These are phyloP conservation scores for Cryptococcus neoformans DNA, from an alignment of 1,284 basidiomycete genomes.

Conservation along the genomic window DNA sequence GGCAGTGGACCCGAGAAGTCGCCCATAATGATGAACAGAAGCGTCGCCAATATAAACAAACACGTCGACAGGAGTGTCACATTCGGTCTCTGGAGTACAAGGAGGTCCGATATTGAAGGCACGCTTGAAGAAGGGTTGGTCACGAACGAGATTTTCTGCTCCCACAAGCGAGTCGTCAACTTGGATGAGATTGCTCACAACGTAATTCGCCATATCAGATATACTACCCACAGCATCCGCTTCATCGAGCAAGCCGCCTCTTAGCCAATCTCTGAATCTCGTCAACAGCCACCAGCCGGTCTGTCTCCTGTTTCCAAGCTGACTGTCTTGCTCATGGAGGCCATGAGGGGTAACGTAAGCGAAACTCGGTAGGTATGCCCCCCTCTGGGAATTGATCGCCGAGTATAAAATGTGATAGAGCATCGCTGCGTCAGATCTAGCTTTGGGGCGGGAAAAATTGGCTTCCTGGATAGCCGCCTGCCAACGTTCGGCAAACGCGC, in stretches of 20 bases:
- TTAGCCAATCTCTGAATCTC: constrained; percentile 39
- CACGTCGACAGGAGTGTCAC: constrained; percentile 10
- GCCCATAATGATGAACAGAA: constrained; percentile 26
- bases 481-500: constrained; percentile 18
- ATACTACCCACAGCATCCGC: background rate
- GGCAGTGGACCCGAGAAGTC: constrained; percentile 13
- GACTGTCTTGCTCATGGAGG: constrained; percentile 37
- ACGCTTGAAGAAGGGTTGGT: constrained; percentile 28
- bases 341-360: constrained; percentile 33
- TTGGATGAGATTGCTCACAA: constrained; percentile 18
- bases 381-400: constrained; percentile 8
- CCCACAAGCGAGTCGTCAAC: constrained; percentile 26
- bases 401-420: constrained; percentile 25
- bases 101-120: constrained; percentile 16
- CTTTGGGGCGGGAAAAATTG: background rate
- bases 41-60: constrained; percentile 19
- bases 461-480: constrained; percentile 1
- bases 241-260: background rate
- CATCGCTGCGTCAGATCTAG: constrained; percentile 3
- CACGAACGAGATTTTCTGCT: constrained; percentile 21
- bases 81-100: background rate
- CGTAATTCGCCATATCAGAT: constrained; percentile 15
- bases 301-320: constrained; percentile 34
- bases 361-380: constrained; percentile 26
- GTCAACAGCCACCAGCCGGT: constrained; percentile 39